A percentile compares a stretch with the other conserved stretches of the same genome.
These are phyloP conservation scores for Crithidia sp. DNA, from an alignment of 208 protist genomes.

Conservation along the genomic window DNA sequence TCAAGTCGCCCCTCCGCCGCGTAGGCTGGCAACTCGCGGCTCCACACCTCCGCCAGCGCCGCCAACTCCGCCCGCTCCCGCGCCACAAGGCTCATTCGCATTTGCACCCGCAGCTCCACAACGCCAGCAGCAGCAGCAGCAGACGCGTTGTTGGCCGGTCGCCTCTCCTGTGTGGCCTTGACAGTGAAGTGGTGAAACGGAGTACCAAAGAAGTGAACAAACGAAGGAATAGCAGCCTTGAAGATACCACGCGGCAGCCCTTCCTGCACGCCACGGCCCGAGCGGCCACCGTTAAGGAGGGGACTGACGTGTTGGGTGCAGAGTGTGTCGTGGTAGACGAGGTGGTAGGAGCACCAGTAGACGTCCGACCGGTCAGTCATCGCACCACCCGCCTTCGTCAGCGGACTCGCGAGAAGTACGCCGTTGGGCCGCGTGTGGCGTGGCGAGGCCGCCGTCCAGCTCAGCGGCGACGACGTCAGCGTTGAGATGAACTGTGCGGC, in stretches of 20 bases:
- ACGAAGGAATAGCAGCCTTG: constrained; percentile 52
- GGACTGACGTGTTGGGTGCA: constrained; percentile 83
- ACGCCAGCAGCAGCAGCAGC: background rate
- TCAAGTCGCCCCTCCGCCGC: constrained; percentile 19
- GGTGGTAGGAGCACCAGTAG: constrained; percentile 81
- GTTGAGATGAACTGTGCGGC: constrained; percentile 81
- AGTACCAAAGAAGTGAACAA: constrained; percentile 59
- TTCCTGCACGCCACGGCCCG: constrained; percentile 50
- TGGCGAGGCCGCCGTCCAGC: constrained; percentile 68
- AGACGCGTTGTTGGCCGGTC: constrained; percentile 3
- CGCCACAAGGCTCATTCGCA: constrained; percentile 70
- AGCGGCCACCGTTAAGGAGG: constrained; percentile 66
- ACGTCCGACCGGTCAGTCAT: background rate
- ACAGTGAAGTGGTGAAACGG: constrained; percentile 77
- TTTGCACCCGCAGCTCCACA: constrained; percentile 45
- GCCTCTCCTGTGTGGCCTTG: constrained; percentile 28
- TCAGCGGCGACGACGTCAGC: constrained; percentile 78
- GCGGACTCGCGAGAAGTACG: constrained; percentile 22
- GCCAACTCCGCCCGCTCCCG: constrained; percentile 27
- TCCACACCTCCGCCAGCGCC: constrained; percentile 33
- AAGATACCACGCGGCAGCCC: constrained; percentile 69
- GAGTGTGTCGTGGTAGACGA: constrained; percentile 75
- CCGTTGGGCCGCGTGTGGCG: constrained; percentile 70
- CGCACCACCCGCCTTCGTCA: background rate
- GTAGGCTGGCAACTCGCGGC: constrained; percentile 24